Evolutionary conservation across 2,329 filamentous ascomycete genomes (phyloP).

Genomic region (Neopestalotiopsis rosae): DNA sequence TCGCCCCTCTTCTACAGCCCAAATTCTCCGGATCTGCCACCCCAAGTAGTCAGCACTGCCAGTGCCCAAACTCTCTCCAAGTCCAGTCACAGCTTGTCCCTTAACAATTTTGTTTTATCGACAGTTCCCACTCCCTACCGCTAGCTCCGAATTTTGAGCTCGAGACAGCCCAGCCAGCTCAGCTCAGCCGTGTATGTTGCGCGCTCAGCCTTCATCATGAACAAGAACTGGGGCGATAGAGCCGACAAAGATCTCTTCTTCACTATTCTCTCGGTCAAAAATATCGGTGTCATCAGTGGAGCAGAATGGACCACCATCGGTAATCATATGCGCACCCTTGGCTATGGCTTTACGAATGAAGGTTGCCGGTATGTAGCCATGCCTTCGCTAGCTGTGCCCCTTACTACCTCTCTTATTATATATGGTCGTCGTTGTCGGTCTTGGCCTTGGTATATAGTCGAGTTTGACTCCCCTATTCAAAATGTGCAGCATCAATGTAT

Average conservation of each 20-base stretch:
- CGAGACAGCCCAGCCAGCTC: background rate
- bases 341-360: slow-evolving; percentile 69
- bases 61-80: slow-evolving; percentile 12
- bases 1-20: background rate
- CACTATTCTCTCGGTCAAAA: slow-evolving; percentile 66
- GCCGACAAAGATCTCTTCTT: slow-evolving; percentile 69
- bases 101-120: background rate
- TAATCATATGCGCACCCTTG: slow-evolving; percentile 62
- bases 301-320: slow-evolving; percentile 67
- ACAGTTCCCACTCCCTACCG: background rate
- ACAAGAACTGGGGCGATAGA: slow-evolving; percentile 66
- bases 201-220: slow-evolving; percentile 46
- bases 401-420: slow-evolving; percentile 12
- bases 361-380: slow-evolving; percentile 62
- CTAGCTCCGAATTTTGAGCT: slow-evolving; percentile 1
- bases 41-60: background rate
- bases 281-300: slow-evolving; percentile 67
- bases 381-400: slow-evolving; percentile 3
- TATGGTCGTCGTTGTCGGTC: background rate
- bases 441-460: background rate
- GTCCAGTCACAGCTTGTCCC: background rate
- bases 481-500: slow-evolving; percentile 1
- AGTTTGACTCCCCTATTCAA: background rate
- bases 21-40: slow-evolving; percentile 1
- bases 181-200: background rate